phyloP scores from a whole-genome alignment of 164 flowering plant species.

The Nelumbo lutea region DNA sequence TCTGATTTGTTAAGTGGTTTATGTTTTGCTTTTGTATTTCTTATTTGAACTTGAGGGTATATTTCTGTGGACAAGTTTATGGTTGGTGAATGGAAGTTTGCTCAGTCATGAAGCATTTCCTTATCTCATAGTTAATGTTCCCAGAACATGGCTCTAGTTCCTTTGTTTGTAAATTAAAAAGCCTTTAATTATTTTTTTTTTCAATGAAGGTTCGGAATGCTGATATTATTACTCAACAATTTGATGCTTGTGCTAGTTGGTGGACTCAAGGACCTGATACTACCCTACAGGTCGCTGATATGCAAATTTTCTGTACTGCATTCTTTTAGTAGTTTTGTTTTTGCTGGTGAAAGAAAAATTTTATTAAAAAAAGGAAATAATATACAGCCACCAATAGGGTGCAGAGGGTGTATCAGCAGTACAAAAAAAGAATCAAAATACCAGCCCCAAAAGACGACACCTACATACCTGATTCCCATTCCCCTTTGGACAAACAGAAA shows the following conservation, averaged over 20 bases:
- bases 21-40: neutral
- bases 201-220: constrained; percentile 26
- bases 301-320: constrained; percentile 3
- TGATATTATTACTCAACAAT: constrained; percentile 52
- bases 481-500: no score
- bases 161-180: no score
- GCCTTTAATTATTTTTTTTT: constrained; percentile 1
- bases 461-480: no score
- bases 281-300: constrained; percentile 68
- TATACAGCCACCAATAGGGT: no score
- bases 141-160: neutral
- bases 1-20: neutral
- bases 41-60: neutral
- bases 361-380: no score
- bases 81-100: neutral
- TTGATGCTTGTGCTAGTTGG: constrained; percentile 99
- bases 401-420: no score
- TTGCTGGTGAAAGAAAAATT: no score
- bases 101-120: neutral
- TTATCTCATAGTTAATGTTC: neutral
- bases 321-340: no score
- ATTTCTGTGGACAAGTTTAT: neutral
- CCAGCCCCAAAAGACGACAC: no score
- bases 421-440: no score
- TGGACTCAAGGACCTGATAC: constrained; percentile 99